These are phyloP conservation scores for Protomyces arabidopsidicola DNA, from an alignment of 1,139 yeast genomes.

Conservation along the genomic window DNA sequence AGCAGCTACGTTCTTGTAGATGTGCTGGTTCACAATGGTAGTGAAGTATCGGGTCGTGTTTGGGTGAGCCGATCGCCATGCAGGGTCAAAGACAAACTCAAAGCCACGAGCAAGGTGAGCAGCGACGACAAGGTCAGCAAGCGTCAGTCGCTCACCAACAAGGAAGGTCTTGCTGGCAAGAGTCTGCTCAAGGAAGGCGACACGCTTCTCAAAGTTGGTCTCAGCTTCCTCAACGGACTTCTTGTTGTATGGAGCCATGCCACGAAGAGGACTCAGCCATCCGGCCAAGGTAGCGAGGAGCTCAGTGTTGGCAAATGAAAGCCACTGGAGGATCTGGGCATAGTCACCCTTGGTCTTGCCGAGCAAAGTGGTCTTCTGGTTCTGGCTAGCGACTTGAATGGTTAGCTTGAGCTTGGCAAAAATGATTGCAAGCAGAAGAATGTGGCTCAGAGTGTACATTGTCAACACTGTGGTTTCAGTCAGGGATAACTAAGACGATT, in stretches of 20 bases:
- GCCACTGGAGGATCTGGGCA: slow-evolving; percentile 72
- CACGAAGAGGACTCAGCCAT: slow-evolving; percentile 47
- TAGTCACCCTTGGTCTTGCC: slow-evolving; percentile 65
- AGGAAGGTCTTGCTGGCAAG: slow-evolving; percentile 74
- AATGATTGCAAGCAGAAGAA: background rate
- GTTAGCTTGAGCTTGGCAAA: background rate
- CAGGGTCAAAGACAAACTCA: slow-evolving; percentile 61
- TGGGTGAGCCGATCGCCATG: slow-evolving; percentile 75
- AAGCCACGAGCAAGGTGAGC: slow-evolving; percentile 60
- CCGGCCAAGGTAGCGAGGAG: slow-evolving; percentile 47
- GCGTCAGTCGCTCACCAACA: slow-evolving; percentile 82
- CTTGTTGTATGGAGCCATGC: slow-evolving; percentile 71
- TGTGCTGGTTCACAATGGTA: slow-evolving; percentile 58
- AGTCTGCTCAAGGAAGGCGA: slow-evolving; percentile 52
- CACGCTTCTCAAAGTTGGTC: slow-evolving; percentile 42
- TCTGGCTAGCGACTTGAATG: slow-evolving; percentile 37
- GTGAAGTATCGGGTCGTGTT: slow-evolving; percentile 79
- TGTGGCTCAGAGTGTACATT: slow-evolving; percentile 47
- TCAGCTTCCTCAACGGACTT: slow-evolving; percentile 61
- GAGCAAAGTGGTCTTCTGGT: slow-evolving; percentile 45
- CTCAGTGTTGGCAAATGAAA: slow-evolving; percentile 76
- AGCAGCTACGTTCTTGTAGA: slow-evolving; percentile 48
- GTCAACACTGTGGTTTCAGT: slow-evolving; percentile 77
- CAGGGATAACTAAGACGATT: slow-evolving; percentile 81
- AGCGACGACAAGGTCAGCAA: slow-evolving; percentile 76